Base-by-base conservation (phyloP, 2,329 filamentous ascomycete species). In the Cordyceps sp. region DNA sequence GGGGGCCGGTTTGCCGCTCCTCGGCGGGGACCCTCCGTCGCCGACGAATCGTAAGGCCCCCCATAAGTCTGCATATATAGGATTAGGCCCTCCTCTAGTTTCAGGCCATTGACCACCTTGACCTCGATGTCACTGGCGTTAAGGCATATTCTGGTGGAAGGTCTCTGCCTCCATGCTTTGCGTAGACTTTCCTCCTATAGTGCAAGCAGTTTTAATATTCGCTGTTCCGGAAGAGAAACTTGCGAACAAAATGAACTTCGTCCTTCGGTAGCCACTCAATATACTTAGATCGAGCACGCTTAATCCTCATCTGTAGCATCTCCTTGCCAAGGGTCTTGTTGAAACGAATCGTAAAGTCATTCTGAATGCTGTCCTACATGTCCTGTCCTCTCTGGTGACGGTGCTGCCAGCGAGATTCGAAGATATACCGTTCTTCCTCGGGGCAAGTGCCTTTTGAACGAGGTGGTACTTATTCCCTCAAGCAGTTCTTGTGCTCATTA, bases 341-440 rank as follows among this genome's bases (percentile, higher is more conserved):
- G 32, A 58, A 59, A 15, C 36, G 36, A 8, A 39, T 34, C 12
- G 44, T 44, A 37, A 57, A 71, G 34, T 62, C 57, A 5, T 44
- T 45, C 30, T 59, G 55, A 35, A 73, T 69, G 25, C 57, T 53
- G 17, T 66, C 59, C 68, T 68, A 73, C 66, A 72, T 72, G 22
- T 66, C 64, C 39, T 66, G 66, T 13, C 68, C 67, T 41, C 65
- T 66, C 32, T 58, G 54, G 15, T 57, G 42, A 13, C 57, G 49
- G 39, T 61, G 57, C 17, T 57, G 44, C 44, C 58, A 59, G 10
- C 65, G 55, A n/a, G 64, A 55, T 18, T 63, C 51, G 30, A 69
- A 62, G 21, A 73, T 57, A 32, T 50, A 64, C 16, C 53, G 54
- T 36, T 66, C 61, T 22, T 67, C 59, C 3, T 59, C 54, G 2